phyloP scores from a whole-genome alignment of 2,329 filamentous ascomycete species.

The Ramichloridium luteum region DNA sequence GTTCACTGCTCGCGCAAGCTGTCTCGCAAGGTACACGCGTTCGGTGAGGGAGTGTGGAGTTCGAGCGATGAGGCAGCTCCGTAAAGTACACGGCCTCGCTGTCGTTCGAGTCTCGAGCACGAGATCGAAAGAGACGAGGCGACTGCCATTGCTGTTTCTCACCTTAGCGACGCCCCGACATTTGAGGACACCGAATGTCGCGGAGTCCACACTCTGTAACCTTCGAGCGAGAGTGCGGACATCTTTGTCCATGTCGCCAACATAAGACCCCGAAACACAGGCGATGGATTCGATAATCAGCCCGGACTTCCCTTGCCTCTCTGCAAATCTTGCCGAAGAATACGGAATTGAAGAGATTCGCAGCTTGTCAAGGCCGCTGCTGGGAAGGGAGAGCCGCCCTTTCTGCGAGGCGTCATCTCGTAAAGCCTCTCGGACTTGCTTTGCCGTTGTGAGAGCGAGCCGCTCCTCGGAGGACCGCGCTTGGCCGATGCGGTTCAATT shows the following conservation, averaged over 20 bases:
- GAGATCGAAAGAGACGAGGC: conserved; percentile 7
- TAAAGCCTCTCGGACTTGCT: conserved; percentile 3
- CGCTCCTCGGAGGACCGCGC: neutral
- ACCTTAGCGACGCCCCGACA: conserved; percentile 11
- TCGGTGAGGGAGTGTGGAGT: conserved; percentile 17
- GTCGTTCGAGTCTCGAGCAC: conserved; percentile 5
- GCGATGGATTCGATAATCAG: neutral
- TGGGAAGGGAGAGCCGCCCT: neutral
- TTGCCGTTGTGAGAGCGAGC: conserved; percentile 1
- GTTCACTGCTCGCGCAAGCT: conserved; percentile 25
- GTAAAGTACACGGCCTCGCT: conserved; percentile 12
- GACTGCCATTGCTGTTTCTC: neutral
- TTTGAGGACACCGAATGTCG: conserved; percentile 14
- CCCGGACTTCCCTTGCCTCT: conserved; percentile 1
- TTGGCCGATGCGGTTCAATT: conserved; percentile 18
- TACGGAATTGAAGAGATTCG: conserved; percentile 1
- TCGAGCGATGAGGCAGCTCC: conserved; percentile 10
- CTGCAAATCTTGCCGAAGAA: conserved; percentile 7
- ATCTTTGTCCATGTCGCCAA: conserved; percentile 7
- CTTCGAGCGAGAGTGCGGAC: conserved; percentile 14
- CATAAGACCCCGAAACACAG: neutral
- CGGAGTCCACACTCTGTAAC: conserved; percentile 11
- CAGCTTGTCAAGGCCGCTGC: conserved; percentile 1
- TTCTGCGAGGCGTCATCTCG: neutral
- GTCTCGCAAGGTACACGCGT: conserved; percentile 19